Evolutionary conservation across 495 filamentous ascomycete genomes (phyloP), one percentile per base, ranked within the genome.

Genomic region (Aspergillus carlsbadensis): DNA sequence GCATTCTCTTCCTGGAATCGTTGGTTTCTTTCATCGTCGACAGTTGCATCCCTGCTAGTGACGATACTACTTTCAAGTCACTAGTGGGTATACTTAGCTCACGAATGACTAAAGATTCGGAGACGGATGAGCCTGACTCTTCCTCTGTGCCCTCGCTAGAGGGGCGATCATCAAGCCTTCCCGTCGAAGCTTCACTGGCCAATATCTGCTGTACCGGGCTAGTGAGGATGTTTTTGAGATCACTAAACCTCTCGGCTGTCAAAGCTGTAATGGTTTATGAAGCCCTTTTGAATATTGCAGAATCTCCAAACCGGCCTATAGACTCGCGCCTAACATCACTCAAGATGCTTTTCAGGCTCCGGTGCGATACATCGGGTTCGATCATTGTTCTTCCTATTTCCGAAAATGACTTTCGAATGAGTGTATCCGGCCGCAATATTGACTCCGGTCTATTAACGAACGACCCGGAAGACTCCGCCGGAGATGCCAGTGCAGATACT

Each of bases 331-430:
- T 97, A 21, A 87, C 85, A 10, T 87, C 87, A 4, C 82, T 96
- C 75, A 95, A 91, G 62, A 71, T 96, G 41, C 76, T 98, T 6
- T 92, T 94, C 64, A 84, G 93, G 18, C 73, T 98, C 17, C 82
- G 93, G 46, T 89, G 90, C 24, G 89, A 96, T 65, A 88, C 84
- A 29, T 81, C 85, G 14, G 80, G 90, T 43, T 81, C 83, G 33
- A 79, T 97, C 4, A 87, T 85, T 39, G 71, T 96, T 24, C 79
- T 83, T 2, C 69, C 80, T 7, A 77, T 78, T 7, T 80, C 82
- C 0, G 91, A 95, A 60, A 84, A 81, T 39, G 84, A 87, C 60
- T 81, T 80, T 43, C 70, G 96, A 10, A 88, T 93, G 36, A 82
- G 81, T 24, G 79, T 85, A 7, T 70, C 96, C 6, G 87, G 82